A percentile compares a stretch with the other conserved stretches of the same genome.
phyloP scores from a whole-genome alignment of 495 filamentous ascomycete genomes.

The Penicillium manginii region DNA sequence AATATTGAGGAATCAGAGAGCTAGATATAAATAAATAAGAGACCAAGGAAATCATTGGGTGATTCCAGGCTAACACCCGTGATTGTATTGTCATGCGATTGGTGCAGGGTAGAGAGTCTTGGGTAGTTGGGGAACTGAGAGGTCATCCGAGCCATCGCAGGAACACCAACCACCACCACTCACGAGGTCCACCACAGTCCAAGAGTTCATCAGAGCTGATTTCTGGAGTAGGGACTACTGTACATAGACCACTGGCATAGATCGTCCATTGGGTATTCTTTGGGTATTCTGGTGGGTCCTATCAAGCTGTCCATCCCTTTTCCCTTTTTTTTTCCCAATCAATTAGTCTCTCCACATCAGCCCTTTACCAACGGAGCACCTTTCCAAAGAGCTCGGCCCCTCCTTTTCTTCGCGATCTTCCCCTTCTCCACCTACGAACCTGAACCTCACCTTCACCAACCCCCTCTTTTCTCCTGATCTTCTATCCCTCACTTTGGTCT shows the following conservation, averaged over 20 bases:
- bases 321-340: neutral
- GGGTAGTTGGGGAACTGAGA: too few relatives aligned
- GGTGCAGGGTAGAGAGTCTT: slow-evolving; percentile 24
- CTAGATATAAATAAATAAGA: slow-evolving; percentile 18
- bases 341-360: neutral
- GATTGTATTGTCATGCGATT: slow-evolving; percentile 28
- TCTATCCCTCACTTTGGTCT: neutral
- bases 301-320: neutral
- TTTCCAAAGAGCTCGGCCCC: slow-evolving; percentile 10
- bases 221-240: too few relatives aligned
- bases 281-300: neutral
- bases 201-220: too few relatives aligned
- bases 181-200: too few relatives aligned
- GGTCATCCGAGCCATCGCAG: neutral
- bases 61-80: slow-evolving; percentile 7
- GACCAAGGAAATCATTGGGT: slow-evolving; percentile 6
- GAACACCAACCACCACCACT: neutral
- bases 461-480: slow-evolving; percentile 17
- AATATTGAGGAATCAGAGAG: neutral
- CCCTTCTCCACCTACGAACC: slow-evolving; percentile 16
- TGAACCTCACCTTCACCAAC: slow-evolving; percentile 5
- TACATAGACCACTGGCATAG: too few relatives aligned
- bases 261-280: too few relatives aligned
- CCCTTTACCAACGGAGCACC: too few relatives aligned
- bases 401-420: slow-evolving; percentile 26